Percentiles rank a stretch among this genome's conserved stretches.
phyloP scores from a whole-genome alignment of 345 rosid genomes.

The Bruguiera gymnorhiza region DNA sequence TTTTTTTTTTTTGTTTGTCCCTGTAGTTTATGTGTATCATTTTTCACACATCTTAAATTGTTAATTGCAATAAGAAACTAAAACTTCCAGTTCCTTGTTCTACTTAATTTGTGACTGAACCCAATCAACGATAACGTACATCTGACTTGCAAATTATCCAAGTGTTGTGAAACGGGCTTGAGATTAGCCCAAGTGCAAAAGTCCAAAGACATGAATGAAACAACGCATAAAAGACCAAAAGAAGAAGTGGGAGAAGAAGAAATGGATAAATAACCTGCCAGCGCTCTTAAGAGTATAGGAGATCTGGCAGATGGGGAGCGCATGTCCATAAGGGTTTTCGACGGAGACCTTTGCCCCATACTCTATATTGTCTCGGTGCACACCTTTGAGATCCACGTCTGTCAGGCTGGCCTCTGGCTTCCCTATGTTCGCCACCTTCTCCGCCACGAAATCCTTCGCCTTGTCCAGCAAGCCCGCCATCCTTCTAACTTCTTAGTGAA shows the following conservation, averaged over 20 bases:
- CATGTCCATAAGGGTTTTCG: slow-evolving; percentile 60
- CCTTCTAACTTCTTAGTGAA: slow-evolving; percentile 14
- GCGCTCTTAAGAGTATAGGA: slow-evolving; percentile 67
- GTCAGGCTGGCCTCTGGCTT: slow-evolving; percentile 71
- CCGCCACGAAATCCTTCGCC: slow-evolving; percentile 73
- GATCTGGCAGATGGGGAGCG: slow-evolving; percentile 85
- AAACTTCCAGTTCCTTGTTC: too few species aligned
- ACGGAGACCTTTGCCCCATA: slow-evolving; percentile 70
- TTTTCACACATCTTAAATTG: too few species aligned
- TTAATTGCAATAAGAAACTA: too few species aligned
- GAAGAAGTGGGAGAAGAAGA: too few species aligned
- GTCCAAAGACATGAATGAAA: background rate
- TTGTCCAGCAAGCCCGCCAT: slow-evolving; percentile 25
- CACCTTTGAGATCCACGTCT: slow-evolving; percentile 52
- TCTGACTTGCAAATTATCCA: background rate
- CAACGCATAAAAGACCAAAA: background rate
- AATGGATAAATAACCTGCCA: slow-evolving; percentile 41
- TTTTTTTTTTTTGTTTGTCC: too few species aligned
- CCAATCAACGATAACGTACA: background rate
- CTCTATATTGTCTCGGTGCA: slow-evolving; percentile 52
- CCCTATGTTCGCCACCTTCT: slow-evolving; percentile 57
- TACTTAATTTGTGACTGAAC: too few species aligned
- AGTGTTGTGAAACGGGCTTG: background rate
- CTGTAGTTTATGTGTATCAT: too few species aligned
- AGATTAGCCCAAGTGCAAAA: too few species aligned